Evolutionary conservation across 345 rosid species (phyloP), one percentile per base, ranked within the genome.

Genomic region (Ailanthus altissimus): DNA sequence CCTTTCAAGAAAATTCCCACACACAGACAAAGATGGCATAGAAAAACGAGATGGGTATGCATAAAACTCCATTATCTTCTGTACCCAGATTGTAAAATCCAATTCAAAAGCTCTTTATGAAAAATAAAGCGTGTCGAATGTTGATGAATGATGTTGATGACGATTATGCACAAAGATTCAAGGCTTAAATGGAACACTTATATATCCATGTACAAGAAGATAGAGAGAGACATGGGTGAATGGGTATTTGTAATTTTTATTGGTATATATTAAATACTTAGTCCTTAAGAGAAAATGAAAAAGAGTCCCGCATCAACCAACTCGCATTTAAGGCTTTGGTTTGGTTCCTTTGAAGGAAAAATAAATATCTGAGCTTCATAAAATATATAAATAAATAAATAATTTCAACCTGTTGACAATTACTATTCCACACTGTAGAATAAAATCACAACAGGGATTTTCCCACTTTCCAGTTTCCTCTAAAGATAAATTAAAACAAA

Each of bases 1-100:
- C 86, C 88, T 89, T 13, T 89, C 90, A 63, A 90, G 75, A 77
- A 87, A 80, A 83, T 85, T 83, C 46, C 94, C 90, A 26, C 83
- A 76, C 56, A 69, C 75, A 70, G 88, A 78, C 69, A 82, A 71
- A 0, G 86, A 75, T 20, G 90, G 84, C 80, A 79, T 70, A 42
- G 77, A 81, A 79, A 84, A 85, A 75, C 87, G 89, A 83, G 83
- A 82, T 81, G 88, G 90, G 88, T 76, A 89, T 68, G 89, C 77
- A 67, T 46, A 84, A 87, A 89, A 81, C 72, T 93, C 96, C 96
- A 89, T 90, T n/a, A 20, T 79, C 75, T 81, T 75, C 43, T 2
- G n/a, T 21, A 25, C 60, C 42, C 1, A 23, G 54, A 25, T 45
- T n/a, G 38, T 25, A 74, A 51, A 61, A 74, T 20, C 43, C 73